A percentile compares a stretch with the other conserved stretches of the same genome.
These are phyloP conservation scores for Ophiostoma australiae DNA, from an alignment of 2,329 filamentous ascomycete genomes.

Conservation along the genomic window DNA sequence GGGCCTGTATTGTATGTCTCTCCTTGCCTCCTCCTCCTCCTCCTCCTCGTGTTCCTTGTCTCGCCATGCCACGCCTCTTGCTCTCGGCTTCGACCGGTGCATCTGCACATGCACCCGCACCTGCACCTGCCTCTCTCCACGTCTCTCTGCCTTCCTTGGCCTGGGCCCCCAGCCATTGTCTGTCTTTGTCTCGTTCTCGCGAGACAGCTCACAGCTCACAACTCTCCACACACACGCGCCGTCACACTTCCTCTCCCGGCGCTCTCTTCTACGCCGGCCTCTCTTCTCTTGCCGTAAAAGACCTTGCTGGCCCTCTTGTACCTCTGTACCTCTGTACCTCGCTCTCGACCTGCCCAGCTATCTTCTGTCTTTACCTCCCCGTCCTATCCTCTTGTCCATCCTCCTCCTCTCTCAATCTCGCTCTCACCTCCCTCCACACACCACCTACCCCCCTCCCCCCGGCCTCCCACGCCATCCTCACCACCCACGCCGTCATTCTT, in stretches of 20 bases:
- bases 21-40: not conserved
- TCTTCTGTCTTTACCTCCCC: not conserved
- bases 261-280: not conserved
- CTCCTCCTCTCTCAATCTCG: conserved; percentile 2
- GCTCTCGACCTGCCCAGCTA: not conserved
- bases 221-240: not conserved
- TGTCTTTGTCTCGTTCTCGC: conserved; percentile 7
- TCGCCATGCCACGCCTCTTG: not conserved
- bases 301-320: not conserved
- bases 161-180: not conserved
- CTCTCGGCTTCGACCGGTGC: not conserved
- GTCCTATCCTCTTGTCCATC: not conserved
- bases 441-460: not conserved
- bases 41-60: not conserved
- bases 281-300: not conserved
- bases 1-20: not conserved
- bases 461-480: not conserved
- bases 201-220: not conserved
- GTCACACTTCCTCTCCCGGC: not conserved
- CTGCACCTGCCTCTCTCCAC: not conserved
- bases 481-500: conserved; percentile 4
- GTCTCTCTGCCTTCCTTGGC: not conserved
- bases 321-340: conserved; percentile 9
- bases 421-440: not conserved
- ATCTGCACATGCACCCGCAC: not conserved